A percentile compares a stretch with the other conserved stretches of the same genome.
Evolutionary conservation across 2,329 filamentous ascomycete species (phyloP).

Genomic region (Ampelomyces quisqualis): DNA sequence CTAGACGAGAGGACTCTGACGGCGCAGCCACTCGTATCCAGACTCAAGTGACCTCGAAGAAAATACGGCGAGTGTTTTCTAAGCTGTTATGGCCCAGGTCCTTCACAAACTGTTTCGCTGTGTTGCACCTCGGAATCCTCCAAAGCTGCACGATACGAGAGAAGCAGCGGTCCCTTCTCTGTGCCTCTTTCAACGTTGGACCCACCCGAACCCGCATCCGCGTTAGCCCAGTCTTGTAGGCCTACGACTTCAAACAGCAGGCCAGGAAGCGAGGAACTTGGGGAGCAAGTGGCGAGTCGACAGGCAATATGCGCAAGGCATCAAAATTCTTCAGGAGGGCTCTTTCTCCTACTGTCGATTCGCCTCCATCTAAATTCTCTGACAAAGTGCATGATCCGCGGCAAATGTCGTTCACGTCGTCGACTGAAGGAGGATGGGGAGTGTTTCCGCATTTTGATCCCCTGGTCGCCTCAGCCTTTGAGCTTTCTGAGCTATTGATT

Average conservation of each 20-base stretch:
- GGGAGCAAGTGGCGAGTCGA: constrained; percentile 2
- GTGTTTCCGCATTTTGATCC: constrained; percentile 36
- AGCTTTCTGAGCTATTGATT: constrained; percentile 36
- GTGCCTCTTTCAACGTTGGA: constrained; percentile 1
- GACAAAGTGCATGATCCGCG: constrained; percentile 20
- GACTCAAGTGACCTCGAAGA: constrained; percentile 8
- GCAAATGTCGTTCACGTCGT: constrained; percentile 34
- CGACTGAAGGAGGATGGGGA: constrained; percentile 20
- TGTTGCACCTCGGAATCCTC: neutral
- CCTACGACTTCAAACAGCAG: constrained; percentile 4
- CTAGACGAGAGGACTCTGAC: constrained; percentile 9
- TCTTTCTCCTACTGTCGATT: constrained; percentile 29
- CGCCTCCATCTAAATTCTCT: constrained; percentile 21
- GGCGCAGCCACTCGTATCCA: constrained; percentile 15
- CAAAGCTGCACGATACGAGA: neutral
- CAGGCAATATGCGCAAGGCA: constrained; percentile 23
- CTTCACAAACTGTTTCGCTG: constrained; percentile 3
- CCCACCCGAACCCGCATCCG: neutral
- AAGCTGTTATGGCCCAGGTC: constrained; percentile 14
- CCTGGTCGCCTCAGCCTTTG: constrained; percentile 33
- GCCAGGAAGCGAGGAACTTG: constrained; percentile 2
- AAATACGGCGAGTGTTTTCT: constrained; percentile 11
- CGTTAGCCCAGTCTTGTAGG: constrained; percentile 4
- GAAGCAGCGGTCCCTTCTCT: neutral
- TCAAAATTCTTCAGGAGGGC: constrained; percentile 32